A percentile compares a stretch with the other conserved stretches of the same genome.
These are phyloP conservation scores for Pseudonitzschia pungens DNA, from an alignment of 108 stramenopile genomes.

Conservation along the genomic window DNA sequence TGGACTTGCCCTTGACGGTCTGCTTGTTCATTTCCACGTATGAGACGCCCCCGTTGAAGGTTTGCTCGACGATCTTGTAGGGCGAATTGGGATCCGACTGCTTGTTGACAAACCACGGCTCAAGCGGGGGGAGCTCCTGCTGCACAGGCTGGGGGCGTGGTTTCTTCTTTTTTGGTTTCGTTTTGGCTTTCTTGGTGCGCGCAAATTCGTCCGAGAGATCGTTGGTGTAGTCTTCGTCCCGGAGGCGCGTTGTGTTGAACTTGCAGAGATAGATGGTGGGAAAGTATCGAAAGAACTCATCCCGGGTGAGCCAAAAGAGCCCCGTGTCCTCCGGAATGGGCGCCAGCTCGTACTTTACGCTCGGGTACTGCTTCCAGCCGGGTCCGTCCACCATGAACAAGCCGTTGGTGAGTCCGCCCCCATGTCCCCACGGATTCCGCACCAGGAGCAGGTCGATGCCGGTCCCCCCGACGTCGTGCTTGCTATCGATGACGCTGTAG, in stretches of 20 bases:
- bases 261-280: conserved; percentile 19
- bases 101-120: neutral
- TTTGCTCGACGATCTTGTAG: neutral
- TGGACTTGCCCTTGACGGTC: neutral
- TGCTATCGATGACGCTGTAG: conserved; percentile 24
- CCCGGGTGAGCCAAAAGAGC: conserved; percentile 28
- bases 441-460: conserved; percentile 16
- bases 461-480: conserved; percentile 9
- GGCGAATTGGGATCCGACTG: conserved; percentile 4
- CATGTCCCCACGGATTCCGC: conserved; percentile 33
- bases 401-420: conserved; percentile 31
- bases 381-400: neutral
- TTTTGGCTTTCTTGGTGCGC: too few species aligned
- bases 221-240: too few species aligned
- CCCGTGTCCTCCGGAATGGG: conserved; percentile 28
- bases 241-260: conserved; percentile 9
- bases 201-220: too few species aligned
- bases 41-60: neutral
- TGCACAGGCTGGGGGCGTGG: too few species aligned
- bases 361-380: conserved; percentile 13
- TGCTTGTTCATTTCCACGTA: neutral
- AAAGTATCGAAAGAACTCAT: conserved; percentile 27
- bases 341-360: conserved; percentile 10
- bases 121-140: too few species aligned
- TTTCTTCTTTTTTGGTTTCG: too few species aligned